Base-by-base conservation (phyloP, 768 basidiomycete species). In the Ephemerocybe angulata region DNA sequence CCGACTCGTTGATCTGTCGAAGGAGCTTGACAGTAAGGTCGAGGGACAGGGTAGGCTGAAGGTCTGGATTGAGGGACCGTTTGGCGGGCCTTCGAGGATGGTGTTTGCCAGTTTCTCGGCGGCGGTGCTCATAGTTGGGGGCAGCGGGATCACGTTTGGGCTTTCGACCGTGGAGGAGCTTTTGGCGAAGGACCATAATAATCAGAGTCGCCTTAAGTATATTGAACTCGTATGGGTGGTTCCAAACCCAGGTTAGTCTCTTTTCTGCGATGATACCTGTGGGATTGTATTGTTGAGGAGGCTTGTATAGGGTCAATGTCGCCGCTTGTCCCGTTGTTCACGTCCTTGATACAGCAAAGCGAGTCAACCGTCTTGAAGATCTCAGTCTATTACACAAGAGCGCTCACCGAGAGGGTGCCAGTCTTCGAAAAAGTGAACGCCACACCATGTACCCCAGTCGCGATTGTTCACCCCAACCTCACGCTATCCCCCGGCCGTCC, bases 101-200 rank as follows among this genome's bases (percentile, higher is more conserved):
- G 73, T 86, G 13, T 76, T 84, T 51, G 67, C 82, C 2, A 84
- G 81, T 58, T 90, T 82, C 67, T 85, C 86, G 0, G 81, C 81
- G 2, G 83, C 85, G 1, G 70, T 91, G 30, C 77, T 91, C 60
- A 66, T 90, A 13, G 84, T 78, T 13, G 90, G 87, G 3, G 90
- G 90, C 2, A 86, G 84, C 55, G 90, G 90, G 1, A 86, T 93
- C 62, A 83, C 87, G 0, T 88, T 86, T 56, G 80, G 80, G 0
- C 75, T 90, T 31, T 75, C 82, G 11, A 70, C 78, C 1, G 77
- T 87, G 12, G 79, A 86, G 56, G 88, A 90, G 52, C 73, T 92
- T 21, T 75, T 90, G 31, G 68, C 74, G 55, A 76, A 79, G 56
- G 80, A 80, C 54, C 57, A 75, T 1, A 67, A 68, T 13, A 79